Base-by-base conservation (phyloP, 805 yeast species). In the Komagataella populi region DNA sequence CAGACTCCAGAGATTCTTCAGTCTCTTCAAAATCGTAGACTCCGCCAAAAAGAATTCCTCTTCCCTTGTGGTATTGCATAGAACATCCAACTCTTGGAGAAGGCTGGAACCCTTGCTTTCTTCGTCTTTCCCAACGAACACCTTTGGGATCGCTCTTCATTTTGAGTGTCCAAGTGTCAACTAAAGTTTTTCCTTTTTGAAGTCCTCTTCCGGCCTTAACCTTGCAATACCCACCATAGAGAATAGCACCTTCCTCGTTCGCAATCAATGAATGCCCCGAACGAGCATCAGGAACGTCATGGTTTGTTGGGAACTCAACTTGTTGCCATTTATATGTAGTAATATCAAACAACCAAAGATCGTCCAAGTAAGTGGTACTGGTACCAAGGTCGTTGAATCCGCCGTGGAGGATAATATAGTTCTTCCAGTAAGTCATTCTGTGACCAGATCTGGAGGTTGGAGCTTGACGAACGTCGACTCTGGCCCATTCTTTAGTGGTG, bases 1-100 rank as follows among this genome's bases (percentile, higher is more conserved):
- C 80, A 1, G 96, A 87, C 48, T 85, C 91, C 54, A 91, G 69
- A 51, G 85, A 78, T 66, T 93, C 98, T 64, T 91, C 98, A 12
- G 96, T 91, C 66, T 91, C 99, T 58, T 90, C 96, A 55, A 77
- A 86, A 65, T 91, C 98, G 60, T 78, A 90, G 12, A 93, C 99
- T 59, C 98, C 98, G 44, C 98, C 98, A 69, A 91, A 93, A 61
- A 90, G 60, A 7, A 91, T 76, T 53, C 97, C 97, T 70, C 97
- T 80, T 53, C 95, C 95, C 59, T 87, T 85, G 66, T 91, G 98
- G 56, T 74, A 74, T 7, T 82, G 89, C 83, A 91, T 78, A 3
- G 95, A 83, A 61, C 95, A 85, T 0, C 99, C 98, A n/a, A 87
- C 96, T 59, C 98, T 77, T 12, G 97, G 86, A 1, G 91, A 79